These are phyloP conservation scores for Colletotrichum sp. DNA, from an alignment of 2,329 filamentous ascomycete genomes.

Conservation along the genomic window DNA sequence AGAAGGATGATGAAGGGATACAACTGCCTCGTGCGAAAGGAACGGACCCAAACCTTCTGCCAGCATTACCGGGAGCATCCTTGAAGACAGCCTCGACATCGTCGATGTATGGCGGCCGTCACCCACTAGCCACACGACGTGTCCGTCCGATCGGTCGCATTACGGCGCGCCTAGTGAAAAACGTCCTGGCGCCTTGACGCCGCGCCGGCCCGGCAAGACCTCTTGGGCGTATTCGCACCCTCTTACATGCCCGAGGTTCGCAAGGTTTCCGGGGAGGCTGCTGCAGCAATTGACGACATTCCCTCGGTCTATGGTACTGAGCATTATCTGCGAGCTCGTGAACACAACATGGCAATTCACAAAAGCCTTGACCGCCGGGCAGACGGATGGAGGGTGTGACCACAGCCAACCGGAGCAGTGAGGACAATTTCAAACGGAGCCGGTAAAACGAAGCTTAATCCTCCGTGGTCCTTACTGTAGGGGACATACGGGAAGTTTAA, in stretches of 20 bases:
- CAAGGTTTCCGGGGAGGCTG: not conserved
- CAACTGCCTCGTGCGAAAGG: not conserved
- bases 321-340: not conserved
- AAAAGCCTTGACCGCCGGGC: not conserved
- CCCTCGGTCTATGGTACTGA: not conserved
- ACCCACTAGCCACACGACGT: not conserved
- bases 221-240: not conserved
- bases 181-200: not conserved
- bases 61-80: not conserved
- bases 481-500: not conserved
- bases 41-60: not conserved
- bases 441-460: not conserved
- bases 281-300: not conserved
- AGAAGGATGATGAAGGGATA: not conserved
- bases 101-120: not conserved
- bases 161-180: not conserved
- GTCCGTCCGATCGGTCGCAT: not conserved
- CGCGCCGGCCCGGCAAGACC: constrained; percentile 1
- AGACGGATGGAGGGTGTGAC: not conserved
- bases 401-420: not conserved
- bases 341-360: not conserved
- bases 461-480: not conserved
- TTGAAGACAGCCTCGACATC: not conserved
- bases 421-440: not conserved
- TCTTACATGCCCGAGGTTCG: not conserved